phyloP scores from a whole-genome alignment of 2,329 filamentous ascomycete species.

The Aspergillus fumigatiaffinis region DNA sequence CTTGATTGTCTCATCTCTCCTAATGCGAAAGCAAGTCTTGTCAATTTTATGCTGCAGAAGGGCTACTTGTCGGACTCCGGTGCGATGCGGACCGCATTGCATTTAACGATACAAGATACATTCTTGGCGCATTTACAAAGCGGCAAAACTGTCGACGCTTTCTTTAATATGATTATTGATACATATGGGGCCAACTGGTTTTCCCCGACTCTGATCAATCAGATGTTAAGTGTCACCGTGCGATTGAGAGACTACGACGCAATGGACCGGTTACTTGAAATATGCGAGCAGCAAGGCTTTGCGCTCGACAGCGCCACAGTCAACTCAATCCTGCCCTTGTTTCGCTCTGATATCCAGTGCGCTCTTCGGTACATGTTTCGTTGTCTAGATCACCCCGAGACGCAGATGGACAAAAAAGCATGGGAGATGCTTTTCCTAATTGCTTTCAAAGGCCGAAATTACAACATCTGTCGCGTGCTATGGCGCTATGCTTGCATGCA shows the following conservation, averaged over 20 bases:
- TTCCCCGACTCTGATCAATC: constrained; percentile 30
- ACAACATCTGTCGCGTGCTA: constrained; percentile 44
- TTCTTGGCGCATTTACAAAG: constrained; percentile 31
- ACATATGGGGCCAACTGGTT: constrained; percentile 38
- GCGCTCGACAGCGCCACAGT: constrained; percentile 25
- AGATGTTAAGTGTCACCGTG: constrained; percentile 34
- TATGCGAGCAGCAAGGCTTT: constrained; percentile 27
- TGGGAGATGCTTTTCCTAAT: constrained; percentile 40
- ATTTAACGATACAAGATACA: constrained; percentile 29
- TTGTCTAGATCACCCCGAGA: constrained; percentile 15
- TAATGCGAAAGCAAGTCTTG: constrained; percentile 25
- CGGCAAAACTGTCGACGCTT: constrained; percentile 31
- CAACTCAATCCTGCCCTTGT: constrained; percentile 26
- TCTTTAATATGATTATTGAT: constrained; percentile 36
- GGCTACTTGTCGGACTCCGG: constrained; percentile 25
- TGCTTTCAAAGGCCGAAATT: constrained; percentile 35
- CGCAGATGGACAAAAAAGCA: constrained; percentile 18
- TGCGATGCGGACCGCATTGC: constrained; percentile 24
- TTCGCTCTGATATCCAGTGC: constrained; percentile 19
- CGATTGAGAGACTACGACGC: constrained; percentile 22
- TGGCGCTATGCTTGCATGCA: constrained; percentile 47
- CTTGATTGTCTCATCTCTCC: constrained; percentile 27
- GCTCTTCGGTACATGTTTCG: constrained; percentile 22
- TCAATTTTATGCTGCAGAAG: constrained; percentile 29
- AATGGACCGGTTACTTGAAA: constrained; percentile 26